Conservation (phyloP, 1,284 basidiomycete species). For the Tremellales sp. region DNA sequence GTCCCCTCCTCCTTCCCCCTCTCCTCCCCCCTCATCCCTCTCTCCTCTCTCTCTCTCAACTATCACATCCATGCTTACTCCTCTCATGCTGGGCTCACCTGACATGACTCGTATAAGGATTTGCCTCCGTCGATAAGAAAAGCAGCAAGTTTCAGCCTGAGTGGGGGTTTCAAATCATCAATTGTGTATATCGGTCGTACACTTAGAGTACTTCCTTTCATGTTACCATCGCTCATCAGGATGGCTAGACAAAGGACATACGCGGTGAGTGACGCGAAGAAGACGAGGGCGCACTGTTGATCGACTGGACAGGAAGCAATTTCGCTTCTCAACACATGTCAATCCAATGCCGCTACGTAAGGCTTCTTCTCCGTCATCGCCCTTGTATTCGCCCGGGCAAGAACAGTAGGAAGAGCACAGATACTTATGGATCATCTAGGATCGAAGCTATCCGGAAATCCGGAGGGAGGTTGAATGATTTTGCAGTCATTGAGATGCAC, state of each 20-base stretch:
- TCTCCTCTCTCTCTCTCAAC: too few species aligned
- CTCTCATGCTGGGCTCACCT: too few species aligned
- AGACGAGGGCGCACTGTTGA: neutral
- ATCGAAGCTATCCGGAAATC: slow-evolving; percentile 78
- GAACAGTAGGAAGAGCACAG: neutral
- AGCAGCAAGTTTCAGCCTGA: too few species aligned
- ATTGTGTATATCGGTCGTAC: too few species aligned
- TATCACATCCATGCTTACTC: too few species aligned
- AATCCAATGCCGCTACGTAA: slow-evolving; percentile 81
- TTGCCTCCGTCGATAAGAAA: too few species aligned
- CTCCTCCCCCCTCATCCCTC: too few species aligned
- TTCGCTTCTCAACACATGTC: slow-evolving; percentile 80
- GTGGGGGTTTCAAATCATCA: too few species aligned
- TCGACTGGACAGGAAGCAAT: slow-evolving; percentile 77
- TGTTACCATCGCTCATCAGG: slow-evolving; percentile 27
- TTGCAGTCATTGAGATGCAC: slow-evolving; percentile 81
- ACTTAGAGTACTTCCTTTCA: slow-evolving; percentile 1
- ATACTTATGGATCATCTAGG: slow-evolving; percentile 14
- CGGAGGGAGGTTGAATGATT: slow-evolving; percentile 64
- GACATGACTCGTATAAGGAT: too few species aligned
- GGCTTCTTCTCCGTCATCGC: slow-evolving; percentile 7
- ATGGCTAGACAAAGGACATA: slow-evolving; percentile 32
- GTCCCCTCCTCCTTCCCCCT: too few species aligned
- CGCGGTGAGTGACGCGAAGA: slow-evolving; percentile 14
- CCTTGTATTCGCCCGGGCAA: too few species aligned